Evolutionary conservation across 768 basidiomycete species (phyloP).

Genomic region (Russula earlei): DNA sequence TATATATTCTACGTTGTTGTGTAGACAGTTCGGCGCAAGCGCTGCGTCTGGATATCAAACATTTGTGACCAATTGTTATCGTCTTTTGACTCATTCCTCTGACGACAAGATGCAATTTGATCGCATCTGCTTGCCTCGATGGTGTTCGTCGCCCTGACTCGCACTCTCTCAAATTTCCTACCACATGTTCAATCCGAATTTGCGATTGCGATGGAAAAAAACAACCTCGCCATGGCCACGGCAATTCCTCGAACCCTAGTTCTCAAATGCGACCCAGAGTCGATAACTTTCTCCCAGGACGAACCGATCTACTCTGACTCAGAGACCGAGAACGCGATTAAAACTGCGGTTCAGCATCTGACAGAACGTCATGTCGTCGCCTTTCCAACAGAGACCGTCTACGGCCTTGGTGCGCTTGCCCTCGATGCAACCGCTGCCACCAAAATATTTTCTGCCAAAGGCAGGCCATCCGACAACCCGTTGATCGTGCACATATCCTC

Average conservation of each 20-base stretch:
- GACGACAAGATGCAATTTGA: too few species aligned
- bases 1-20: not conserved
- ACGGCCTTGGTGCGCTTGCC: slow-evolving; percentile 90
- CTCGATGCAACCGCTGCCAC: slow-evolving; percentile 51
- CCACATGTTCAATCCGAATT: slow-evolving; percentile 1
- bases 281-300: slow-evolving; percentile 49
- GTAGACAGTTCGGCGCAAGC: not conserved
- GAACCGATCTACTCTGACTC: slow-evolving; percentile 40
- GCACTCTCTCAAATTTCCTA: not conserved
- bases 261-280: slow-evolving; percentile 51
- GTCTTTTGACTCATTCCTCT: too few species aligned
- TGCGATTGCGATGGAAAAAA: not conserved
- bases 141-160: not conserved
- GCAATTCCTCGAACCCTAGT: slow-evolving; percentile 31
- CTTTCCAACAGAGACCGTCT: slow-evolving; percentile 97
- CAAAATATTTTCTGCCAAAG: slow-evolving; percentile 81
- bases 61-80: too few species aligned
- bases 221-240: not conserved
- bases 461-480: slow-evolving; percentile 91
- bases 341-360: slow-evolving; percentile 47
- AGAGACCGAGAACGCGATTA: slow-evolving; percentile 45
- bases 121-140: too few species aligned
- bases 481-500: slow-evolving; percentile 96
- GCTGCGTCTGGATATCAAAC: not conserved
- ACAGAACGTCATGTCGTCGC: slow-evolving; percentile 54